Base-by-base conservation (phyloP, 768 basidiomycete species). In the Agrocybe chaxingu region DNA sequence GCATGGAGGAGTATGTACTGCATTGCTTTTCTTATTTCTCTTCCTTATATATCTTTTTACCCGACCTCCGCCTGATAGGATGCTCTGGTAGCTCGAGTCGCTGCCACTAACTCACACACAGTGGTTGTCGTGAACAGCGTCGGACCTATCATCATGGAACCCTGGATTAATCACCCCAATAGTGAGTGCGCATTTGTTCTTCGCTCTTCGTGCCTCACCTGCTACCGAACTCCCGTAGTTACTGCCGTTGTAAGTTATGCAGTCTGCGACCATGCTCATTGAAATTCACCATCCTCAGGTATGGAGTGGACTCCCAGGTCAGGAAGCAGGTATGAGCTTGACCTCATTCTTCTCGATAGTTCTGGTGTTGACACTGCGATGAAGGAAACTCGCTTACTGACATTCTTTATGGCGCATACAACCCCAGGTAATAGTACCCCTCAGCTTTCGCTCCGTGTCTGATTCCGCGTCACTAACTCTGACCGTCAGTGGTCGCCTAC, bases 111-210 rank as follows among this genome's bases (percentile, higher is more conserved):
- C 58, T 64, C 72, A 19, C 77, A 80, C 57, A 85, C 82, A 1
- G 70, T 90, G 33, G 86, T 89, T 34, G 77, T 88, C 8, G 73
- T 87, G 4, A 81, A 89, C 61, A 74, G 77, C 7, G 84, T 85
- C 41, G 86, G 86, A 0, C 76, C 80, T 0, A 77, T 84, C 44
- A 70, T 71, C 30, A 68, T 78, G 68, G 79, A 85, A 63, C 55
- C 74, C 16, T 84, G 83, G 80, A 77, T 81, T 37, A 72, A 74
- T 45, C 70, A 84, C 55, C 64, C 73, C 2, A 85, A 86, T 60
- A 71, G 66, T 72, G 50, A 30, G 69, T 52, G 1, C 3, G 11
- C 7, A 42, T 18, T 48, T 18, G 5, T 1, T 48, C 18, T 12
- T 10, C 19, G 10, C 12, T 7, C 9, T 34, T 10, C 8, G 11